Conservation (phyloP, 1,139 yeast genomes). For the Geotrichum candidum region DNA sequence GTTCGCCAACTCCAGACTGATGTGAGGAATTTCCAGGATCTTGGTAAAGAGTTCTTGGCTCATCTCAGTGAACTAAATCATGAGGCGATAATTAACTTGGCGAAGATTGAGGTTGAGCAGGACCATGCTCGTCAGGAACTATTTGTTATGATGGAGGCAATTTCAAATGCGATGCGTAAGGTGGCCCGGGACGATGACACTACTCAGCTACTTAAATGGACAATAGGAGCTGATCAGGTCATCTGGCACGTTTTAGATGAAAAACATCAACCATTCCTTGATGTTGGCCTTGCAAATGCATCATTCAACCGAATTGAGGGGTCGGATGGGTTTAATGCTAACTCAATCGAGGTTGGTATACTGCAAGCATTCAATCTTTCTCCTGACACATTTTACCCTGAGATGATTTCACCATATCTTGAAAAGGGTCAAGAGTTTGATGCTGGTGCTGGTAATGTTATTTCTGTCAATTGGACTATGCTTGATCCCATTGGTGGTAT, state of each 20-base stretch:
- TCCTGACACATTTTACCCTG: slow-evolving; percentile 59
- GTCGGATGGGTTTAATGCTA: slow-evolving; percentile 57
- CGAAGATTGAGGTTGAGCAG: slow-evolving; percentile 49
- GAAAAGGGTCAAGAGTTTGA: slow-evolving; percentile 22
- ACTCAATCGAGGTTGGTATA: slow-evolving; percentile 53
- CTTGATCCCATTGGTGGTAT: slow-evolving; percentile 85
- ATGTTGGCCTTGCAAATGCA: slow-evolving; percentile 61
- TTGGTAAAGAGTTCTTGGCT: slow-evolving; percentile 44
- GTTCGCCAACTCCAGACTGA: slow-evolving; percentile 53
- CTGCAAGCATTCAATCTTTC: slow-evolving; percentile 69
- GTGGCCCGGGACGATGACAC: slow-evolving; percentile 38
- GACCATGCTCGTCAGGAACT: slow-evolving; percentile 55
- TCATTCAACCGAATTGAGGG: slow-evolving; percentile 56
- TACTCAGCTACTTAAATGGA: slow-evolving; percentile 47
- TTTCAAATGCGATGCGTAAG: slow-evolving; percentile 47
- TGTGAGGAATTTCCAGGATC: slow-evolving; percentile 41
- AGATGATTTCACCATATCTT: slow-evolving; percentile 54
- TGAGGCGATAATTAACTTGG: slow-evolving; percentile 29
- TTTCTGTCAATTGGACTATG: slow-evolving; percentile 63
- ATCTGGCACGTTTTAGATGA: slow-evolving; percentile 66
- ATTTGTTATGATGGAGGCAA: slow-evolving; percentile 60
- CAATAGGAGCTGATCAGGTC: slow-evolving; percentile 63
- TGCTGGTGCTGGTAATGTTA: slow-evolving; percentile 34
- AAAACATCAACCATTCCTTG: slow-evolving; percentile 59
- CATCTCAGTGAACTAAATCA: slow-evolving; percentile 28